Evolutionary conservation across 306 rosid species (phyloP), one percentile per base, ranked within the genome.

Genomic region (Luffa aegyptiaca): DNA sequence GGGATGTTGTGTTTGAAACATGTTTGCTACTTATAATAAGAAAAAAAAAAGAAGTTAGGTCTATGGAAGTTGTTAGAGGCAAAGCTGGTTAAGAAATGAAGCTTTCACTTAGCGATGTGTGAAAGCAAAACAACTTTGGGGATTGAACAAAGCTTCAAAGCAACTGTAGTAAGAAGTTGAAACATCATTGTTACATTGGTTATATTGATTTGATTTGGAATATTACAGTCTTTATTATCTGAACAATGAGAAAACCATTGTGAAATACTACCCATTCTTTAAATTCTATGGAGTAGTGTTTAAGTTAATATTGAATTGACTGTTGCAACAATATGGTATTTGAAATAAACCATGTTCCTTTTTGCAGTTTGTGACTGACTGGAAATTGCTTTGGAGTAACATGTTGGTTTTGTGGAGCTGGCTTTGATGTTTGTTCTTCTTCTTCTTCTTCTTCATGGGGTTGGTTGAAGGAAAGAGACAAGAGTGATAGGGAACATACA

Each of bases 321-420:
- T 18, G 9, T 0, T 42, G 6, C 31, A 26, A 36, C 33, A 10
- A 10, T 71, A 71, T 45, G 46, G 57, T 42, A 70, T 71, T 71
- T 69, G 16, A 10, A 10, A 69, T 10, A 42, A 70, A 45, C 45
- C 51, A 41, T 66, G 8, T 66, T 66, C 31, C 46, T 63, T 36
- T 12, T 5, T 61, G 8, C 5, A 61, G 26, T 64, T 64, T 64
- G 46, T 36, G 20, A 35, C 33, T 36, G 5, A 10, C 10, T 21
- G 41, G 20, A 71, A 71, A 71, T 45, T 71, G 57, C 76, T 71
- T 71, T 71, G 76, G 76, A 71, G 76, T 71, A 71, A 71, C 39
- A 71, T 45, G 56, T 45, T 44, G 76, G 20, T 21, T 68, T 71
- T 46, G 57, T 45, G 76, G 56, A 10, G 76, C 55, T 71, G 57